Conservation (phyloP, 352 stramenopile genomes). For the Pythium periplocum region DNA sequence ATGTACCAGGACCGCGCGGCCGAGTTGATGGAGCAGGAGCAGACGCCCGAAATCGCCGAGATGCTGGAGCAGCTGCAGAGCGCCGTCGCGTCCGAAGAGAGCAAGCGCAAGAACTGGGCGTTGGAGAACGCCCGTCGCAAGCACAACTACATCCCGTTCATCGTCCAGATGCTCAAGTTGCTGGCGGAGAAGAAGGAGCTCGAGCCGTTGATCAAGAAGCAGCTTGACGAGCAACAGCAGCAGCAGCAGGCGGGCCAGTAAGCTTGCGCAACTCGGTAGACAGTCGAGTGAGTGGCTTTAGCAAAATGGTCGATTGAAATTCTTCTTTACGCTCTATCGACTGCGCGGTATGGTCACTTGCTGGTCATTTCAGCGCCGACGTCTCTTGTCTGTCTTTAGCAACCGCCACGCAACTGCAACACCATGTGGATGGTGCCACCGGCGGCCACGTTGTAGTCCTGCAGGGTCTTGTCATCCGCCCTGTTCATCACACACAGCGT, state of each 20-base stretch:
- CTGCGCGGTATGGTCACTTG: no score
- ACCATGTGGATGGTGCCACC: conserved; percentile 99
- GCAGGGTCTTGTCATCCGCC: conserved; percentile 94
- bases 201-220: conserved; percentile 67
- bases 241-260: conserved; percentile 12
- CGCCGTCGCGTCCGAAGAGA: conserved; percentile 41
- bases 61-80: conserved; percentile 39
- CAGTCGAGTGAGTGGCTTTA: neutral
- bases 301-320: no score
- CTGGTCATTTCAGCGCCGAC: no score
- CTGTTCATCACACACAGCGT: conserved; percentile 22
- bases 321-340: no score
- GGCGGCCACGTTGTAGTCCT: conserved; percentile 95
- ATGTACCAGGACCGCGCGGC: conserved; percentile 40
- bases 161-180: conserved; percentile 90
- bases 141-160: conserved; percentile 97
- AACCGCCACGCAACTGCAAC: conserved; percentile 94
- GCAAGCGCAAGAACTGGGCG: conserved; percentile 78
- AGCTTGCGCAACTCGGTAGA: neutral
- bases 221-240: conserved; percentile 28
- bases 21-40: conserved; percentile 23
- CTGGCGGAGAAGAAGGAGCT: conserved; percentile 89
- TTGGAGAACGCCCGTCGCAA: conserved; percentile 91
- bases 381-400: conserved; percentile 20
- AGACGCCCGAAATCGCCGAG: conserved; percentile 28